These are phyloP conservation scores for Debaryomyces subglobosus DNA, from an alignment of 1,139 yeast genomes.

Conservation along the genomic window DNA sequence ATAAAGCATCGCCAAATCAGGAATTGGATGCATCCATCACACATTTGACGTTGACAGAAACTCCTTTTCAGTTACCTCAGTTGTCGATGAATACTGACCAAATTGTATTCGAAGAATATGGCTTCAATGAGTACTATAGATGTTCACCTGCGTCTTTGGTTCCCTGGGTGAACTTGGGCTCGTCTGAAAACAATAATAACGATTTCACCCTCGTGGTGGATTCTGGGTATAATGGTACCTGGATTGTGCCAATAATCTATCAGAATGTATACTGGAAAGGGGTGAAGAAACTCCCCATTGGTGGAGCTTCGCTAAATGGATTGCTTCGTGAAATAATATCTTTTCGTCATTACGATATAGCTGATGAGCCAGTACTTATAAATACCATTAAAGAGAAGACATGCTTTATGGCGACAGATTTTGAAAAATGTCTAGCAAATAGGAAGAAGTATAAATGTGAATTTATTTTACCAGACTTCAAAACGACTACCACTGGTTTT, in stretches of 20 bases:
- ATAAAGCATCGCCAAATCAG: constrained; percentile 33
- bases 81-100: constrained; percentile 87
- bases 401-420: constrained; percentile 73
- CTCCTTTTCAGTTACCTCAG: constrained; percentile 82
- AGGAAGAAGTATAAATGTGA: constrained; percentile 45
- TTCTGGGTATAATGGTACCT: constrained; percentile 85
- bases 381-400: constrained; percentile 85
- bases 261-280: constrained; percentile 83
- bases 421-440: constrained; percentile 54
- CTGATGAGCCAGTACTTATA: constrained; percentile 85
- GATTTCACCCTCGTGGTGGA: constrained; percentile 85
- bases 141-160: constrained; percentile 66
- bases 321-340: constrained; percentile 81
- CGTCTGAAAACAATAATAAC: constrained; percentile 26
- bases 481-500: constrained; percentile 73
- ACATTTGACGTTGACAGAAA: constrained; percentile 67
- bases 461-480: constrained; percentile 86
- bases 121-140: constrained; percentile 67
- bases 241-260: constrained; percentile 81
- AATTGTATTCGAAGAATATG: constrained; percentile 92
- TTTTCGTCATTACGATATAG: constrained; percentile 89
- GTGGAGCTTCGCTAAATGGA: constrained; percentile 85
- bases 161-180: constrained; percentile 55
- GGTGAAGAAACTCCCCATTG: constrained; percentile 73
- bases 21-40: constrained; percentile 49